These are phyloP conservation scores for Colletotrichum sp. DNA, from an alignment of 2,329 filamentous ascomycete genomes.

Conservation along the genomic window DNA sequence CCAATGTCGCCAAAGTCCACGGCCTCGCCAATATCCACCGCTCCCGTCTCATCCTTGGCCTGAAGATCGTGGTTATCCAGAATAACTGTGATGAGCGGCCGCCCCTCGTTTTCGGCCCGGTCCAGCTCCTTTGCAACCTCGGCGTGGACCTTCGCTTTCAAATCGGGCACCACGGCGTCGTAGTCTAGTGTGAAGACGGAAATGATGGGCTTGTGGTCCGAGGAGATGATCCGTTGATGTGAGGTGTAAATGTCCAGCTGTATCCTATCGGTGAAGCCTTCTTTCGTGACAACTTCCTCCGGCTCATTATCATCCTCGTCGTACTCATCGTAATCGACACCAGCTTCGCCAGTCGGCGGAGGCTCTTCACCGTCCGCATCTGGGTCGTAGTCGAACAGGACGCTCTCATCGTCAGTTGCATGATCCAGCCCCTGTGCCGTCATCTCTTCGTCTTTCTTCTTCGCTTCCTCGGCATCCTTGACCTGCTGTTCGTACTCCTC, in stretches of 20 bases:
- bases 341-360: conserved; percentile 35
- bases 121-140: conserved; percentile 90
- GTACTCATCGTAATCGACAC: conserved; percentile 67
- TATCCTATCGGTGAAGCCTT: conserved; percentile 61
- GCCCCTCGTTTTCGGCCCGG: conserved; percentile 87
- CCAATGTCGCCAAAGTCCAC: conserved; percentile 81
- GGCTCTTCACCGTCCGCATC: conserved; percentile 69
- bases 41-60: conserved; percentile 24
- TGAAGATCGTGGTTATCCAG: conserved; percentile 64
- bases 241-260: conserved; percentile 75
- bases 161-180: conserved; percentile 82
- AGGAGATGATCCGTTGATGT: conserved; percentile 88
- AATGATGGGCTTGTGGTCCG: conserved; percentile 91
- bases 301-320: conserved; percentile 50
- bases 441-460: conserved; percentile 84
- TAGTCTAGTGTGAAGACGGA: conserved; percentile 86
- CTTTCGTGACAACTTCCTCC: conserved; percentile 60
- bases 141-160: conserved; percentile 83
- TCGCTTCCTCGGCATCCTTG: conserved; percentile 69
- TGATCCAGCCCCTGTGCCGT: conserved; percentile 77
- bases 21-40: conserved; percentile 53
- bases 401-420: conserved; percentile 76
- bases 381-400: conserved; percentile 91
- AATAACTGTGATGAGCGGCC: conserved; percentile 83
- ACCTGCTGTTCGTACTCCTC: conserved; percentile 67